A percentile compares a stretch with the other conserved stretches of the same genome.
Evolutionary conservation across 2,329 filamentous ascomycete genomes (phyloP).

Genomic region (Trichophyton equinum): DNA sequence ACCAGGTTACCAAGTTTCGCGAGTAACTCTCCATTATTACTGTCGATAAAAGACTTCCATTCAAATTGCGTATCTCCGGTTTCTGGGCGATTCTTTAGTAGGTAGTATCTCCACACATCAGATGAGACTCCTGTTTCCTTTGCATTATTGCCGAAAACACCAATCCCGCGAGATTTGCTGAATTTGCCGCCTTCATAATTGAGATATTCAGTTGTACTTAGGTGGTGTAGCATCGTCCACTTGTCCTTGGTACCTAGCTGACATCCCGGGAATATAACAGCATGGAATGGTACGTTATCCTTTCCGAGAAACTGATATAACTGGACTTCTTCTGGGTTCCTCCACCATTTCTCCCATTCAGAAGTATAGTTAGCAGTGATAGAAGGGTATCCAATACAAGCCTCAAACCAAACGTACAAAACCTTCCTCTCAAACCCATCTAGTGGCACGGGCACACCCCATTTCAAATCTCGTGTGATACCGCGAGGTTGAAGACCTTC

Average conservation of each 20-base stretch:
- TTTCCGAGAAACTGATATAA: conserved; percentile 88
- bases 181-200: conserved; percentile 76
- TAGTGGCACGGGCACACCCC: conserved; percentile 50
- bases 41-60: conserved; percentile 62
- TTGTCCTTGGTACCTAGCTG: conserved; percentile 68
- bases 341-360: conserved; percentile 82
- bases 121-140: conserved; percentile 64
- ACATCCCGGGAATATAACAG: conserved; percentile 69
- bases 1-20: conserved; percentile 55
- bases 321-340: conserved; percentile 64
- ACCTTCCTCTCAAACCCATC: conserved; percentile 55
- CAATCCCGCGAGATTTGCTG: conserved; percentile 68
- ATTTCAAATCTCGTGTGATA: conserved; percentile 76
- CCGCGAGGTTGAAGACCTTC: conserved; percentile 67
- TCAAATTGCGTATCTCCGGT: conserved; percentile 69
- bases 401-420: conserved; percentile 76
- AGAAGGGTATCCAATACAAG: conserved; percentile 73
- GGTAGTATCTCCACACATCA: conserved; percentile 74
- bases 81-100: conserved; percentile 66
- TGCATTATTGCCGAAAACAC: conserved; percentile 73
- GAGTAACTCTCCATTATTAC: conserved; percentile 68
- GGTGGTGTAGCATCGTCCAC: conserved; percentile 72
- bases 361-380: conserved; percentile 74
- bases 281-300: conserved; percentile 66
- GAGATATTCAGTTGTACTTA: conserved; percentile 71